Evolutionary conservation across 2,329 filamentous ascomycete genomes (phyloP).

Genomic region (Fusarium scirpi): DNA sequence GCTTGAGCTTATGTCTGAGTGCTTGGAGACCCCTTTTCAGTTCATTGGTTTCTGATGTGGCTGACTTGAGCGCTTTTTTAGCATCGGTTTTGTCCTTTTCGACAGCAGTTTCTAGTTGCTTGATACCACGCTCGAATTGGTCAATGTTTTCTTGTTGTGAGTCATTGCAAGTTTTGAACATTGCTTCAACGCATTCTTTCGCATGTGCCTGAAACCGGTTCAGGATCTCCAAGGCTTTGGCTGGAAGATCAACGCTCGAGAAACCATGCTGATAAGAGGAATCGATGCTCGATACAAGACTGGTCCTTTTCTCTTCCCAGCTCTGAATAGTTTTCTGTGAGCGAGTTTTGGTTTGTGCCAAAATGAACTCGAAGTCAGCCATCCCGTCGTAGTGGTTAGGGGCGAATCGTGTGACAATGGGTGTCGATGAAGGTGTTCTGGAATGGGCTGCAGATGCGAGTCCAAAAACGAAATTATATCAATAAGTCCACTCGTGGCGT

Average conservation of each 20-base stretch:
- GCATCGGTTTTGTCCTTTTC: not conserved
- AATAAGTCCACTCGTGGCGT: not conserved
- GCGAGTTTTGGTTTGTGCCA: not conserved
- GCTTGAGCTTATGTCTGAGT: too few relatives aligned
- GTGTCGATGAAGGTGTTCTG: not conserved
- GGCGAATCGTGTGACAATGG: not conserved
- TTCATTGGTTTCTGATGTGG: not conserved
- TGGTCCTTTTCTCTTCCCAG: not conserved
- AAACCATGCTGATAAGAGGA: not conserved
- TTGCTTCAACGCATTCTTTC: not conserved
- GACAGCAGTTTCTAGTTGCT: not conserved
- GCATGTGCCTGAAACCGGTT: not conserved
- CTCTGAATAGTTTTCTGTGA: not conserved
- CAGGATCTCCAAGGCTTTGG: not conserved
- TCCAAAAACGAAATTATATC: not conserved
- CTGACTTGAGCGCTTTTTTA: not conserved
- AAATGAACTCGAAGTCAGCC: not conserved
- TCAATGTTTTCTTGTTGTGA: not conserved
- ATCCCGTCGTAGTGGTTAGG: not conserved
- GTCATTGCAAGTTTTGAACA: not conserved
- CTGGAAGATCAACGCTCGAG: not conserved
- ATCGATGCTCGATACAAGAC: not conserved
- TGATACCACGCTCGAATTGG: not conserved
- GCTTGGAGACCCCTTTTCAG: not conserved
- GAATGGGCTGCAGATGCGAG: not conserved